phyloP scores from a whole-genome alignment of 2,329 filamentous ascomycete genomes.

The Dothistroma septosporum region DNA sequence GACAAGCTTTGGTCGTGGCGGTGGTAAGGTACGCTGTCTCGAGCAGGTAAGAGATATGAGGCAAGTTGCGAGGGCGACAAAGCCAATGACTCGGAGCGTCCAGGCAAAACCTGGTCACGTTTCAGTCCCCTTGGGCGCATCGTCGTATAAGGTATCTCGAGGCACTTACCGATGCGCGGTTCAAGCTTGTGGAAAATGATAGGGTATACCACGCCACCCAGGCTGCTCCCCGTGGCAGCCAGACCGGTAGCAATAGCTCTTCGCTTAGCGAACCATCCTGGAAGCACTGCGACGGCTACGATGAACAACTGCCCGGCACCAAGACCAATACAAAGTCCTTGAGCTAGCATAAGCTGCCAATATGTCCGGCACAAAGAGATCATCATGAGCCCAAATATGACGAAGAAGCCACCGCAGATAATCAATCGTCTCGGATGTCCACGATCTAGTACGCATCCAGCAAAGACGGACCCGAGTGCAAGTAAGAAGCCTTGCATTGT shows the following conservation, averaged over 20 bases:
- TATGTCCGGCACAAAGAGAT: constrained; percentile 45
- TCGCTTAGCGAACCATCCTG: constrained; percentile 58
- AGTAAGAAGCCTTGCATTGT: constrained; percentile 49
- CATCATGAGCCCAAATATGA: constrained; percentile 50
- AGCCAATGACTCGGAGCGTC: constrained; percentile 50
- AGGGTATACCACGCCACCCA: constrained; percentile 43
- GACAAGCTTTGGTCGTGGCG: constrained; percentile 11
- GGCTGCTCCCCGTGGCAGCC: constrained; percentile 54
- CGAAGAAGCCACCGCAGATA: constrained; percentile 35
- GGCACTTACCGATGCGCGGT: constrained; percentile 40
- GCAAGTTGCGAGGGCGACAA: constrained; percentile 34
- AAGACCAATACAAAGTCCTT: constrained; percentile 44
- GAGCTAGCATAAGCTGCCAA: constrained; percentile 51
- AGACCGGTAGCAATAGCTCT: constrained; percentile 56
- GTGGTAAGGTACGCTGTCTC: constrained; percentile 33
- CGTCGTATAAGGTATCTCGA: background rate
- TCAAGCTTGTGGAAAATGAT: constrained; percentile 51
- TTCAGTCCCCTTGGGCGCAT: constrained; percentile 37
- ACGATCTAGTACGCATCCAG: constrained; percentile 48
- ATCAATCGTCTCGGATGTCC: constrained; percentile 41
- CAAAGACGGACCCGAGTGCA: constrained; percentile 47
- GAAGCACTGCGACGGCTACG: constrained; percentile 58
- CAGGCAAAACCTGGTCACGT: constrained; percentile 44
- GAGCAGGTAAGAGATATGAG: constrained; percentile 1
- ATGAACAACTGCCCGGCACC: constrained; percentile 56